Conservation (phyloP, 2,329 filamentous ascomycete genomes). For the Periconia sp. region DNA sequence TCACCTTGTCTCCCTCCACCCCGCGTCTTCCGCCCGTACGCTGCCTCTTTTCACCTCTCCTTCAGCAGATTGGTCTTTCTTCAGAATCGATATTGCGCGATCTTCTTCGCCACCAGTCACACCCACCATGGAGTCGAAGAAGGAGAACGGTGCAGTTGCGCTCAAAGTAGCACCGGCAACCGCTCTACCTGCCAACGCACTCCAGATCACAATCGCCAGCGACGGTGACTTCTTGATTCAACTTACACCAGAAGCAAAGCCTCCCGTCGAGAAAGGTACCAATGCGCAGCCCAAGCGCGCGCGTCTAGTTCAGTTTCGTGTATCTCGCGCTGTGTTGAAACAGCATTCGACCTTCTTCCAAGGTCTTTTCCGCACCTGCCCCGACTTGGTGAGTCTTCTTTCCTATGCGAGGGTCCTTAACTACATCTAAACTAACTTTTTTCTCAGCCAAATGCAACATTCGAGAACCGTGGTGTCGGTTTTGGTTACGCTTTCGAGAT, state of each 20-base stretch:
- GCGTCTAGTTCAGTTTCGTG: constrained; percentile 12
- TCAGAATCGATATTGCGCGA: background rate
- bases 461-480: constrained; percentile 13
- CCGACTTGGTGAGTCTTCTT: constrained; percentile 8
- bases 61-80: background rate
- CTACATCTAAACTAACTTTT: background rate
- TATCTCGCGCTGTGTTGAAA: constrained; percentile 6
- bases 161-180: background rate
- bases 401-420: background rate
- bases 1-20: background rate
- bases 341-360: constrained; percentile 12
- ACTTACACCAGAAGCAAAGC: constrained; percentile 10
- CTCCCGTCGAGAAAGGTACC: constrained; percentile 3
- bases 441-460: constrained; percentile 7
- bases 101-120: background rate
- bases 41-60: background rate
- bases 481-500: constrained; percentile 16
- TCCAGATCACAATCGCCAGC: constrained; percentile 7
- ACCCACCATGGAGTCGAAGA: background rate
- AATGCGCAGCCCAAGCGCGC: constrained; percentile 1
- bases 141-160: background rate
- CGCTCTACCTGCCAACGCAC: background rate
- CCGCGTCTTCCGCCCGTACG: background rate
- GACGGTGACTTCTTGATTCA: constrained; percentile 15
- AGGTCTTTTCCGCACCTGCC: constrained; percentile 6